phyloP scores from a whole-genome alignment of 305 asterid genomes.

The Rubia occidens region DNA sequence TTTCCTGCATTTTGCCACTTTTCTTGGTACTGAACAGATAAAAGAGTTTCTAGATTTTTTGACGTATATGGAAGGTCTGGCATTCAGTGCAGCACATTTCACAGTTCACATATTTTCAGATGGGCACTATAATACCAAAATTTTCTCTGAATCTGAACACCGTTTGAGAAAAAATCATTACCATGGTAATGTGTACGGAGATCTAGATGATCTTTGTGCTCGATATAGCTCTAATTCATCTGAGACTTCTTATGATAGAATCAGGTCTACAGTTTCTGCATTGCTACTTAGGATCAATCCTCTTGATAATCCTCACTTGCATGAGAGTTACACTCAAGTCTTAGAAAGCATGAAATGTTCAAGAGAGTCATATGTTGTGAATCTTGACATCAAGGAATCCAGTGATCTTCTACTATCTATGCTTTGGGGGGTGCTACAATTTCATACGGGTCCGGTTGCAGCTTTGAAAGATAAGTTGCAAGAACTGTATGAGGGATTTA shows the following conservation, averaged over 20 bases:
- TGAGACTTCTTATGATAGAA: background rate
- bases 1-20: background rate
- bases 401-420: no score
- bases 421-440: no score
- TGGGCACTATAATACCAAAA: background rate
- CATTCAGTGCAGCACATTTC: background rate
- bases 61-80: background rate
- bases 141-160: background rate
- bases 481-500: no score
- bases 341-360: background rate
- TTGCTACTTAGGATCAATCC: background rate
- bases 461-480: no score
- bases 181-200: no score
- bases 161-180: no score
- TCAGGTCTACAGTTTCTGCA: background rate
- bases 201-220: no score
- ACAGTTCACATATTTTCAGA: background rate
- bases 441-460: accelerated
- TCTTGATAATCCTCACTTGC: background rate
- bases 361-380: background rate
- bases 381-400: background rate
- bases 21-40: background rate
- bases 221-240: no score
- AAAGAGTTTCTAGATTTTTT: background rate
- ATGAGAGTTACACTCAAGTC: background rate